Conservation (phyloP, 106 monocot species). For the Ottelia alismoides region DNA sequence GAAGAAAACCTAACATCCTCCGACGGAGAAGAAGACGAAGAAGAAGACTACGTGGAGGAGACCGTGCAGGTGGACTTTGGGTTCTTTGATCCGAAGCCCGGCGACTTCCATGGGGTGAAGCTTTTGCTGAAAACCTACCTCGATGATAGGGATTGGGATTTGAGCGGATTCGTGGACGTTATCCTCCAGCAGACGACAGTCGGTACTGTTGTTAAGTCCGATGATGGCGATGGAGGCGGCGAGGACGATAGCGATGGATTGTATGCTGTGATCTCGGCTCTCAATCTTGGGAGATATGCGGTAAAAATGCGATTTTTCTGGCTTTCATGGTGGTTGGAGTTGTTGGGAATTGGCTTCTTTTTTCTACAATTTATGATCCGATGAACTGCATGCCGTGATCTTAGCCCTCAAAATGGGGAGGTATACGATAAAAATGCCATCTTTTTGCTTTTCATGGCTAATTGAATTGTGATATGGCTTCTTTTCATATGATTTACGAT, state of each 20-base stretch:
- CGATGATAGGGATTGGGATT: constrained; percentile 54
- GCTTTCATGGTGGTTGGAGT: too few relatives aligned
- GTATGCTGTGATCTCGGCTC: constrained; percentile 58
- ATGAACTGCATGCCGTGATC: neutral
- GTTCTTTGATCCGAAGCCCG: constrained; percentile 90
- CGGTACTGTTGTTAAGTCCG: constrained; percentile 71
- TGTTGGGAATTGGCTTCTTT: too few relatives aligned
- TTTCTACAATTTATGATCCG: too few relatives aligned
- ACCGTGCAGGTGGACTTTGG: constrained; percentile 79
- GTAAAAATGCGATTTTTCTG: constrained; percentile 19
- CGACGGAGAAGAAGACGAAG: constrained; percentile 1
- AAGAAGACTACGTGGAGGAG: constrained; percentile 5
- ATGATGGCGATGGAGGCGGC: constrained; percentile 11
- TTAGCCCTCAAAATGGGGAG: neutral
- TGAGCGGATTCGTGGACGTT: constrained; percentile 82
- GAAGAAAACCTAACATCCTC: neutral
- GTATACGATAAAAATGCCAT: too few relatives aligned
- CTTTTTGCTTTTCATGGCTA: neutral
- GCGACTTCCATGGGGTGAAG: constrained; percentile 73
- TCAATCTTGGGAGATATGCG: constrained; percentile 69
- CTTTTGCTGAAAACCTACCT: constrained; percentile 60
- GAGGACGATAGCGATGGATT: constrained; percentile 37
- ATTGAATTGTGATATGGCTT: too few relatives aligned
- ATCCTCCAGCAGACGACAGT: constrained; percentile 87
- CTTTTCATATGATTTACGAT: too few relatives aligned